A percentile compares a stretch with the other conserved stretches of the same genome.
Conservation (phyloP, 176 grass and related monocot species). For the Saccharum spontaneum region DNA sequence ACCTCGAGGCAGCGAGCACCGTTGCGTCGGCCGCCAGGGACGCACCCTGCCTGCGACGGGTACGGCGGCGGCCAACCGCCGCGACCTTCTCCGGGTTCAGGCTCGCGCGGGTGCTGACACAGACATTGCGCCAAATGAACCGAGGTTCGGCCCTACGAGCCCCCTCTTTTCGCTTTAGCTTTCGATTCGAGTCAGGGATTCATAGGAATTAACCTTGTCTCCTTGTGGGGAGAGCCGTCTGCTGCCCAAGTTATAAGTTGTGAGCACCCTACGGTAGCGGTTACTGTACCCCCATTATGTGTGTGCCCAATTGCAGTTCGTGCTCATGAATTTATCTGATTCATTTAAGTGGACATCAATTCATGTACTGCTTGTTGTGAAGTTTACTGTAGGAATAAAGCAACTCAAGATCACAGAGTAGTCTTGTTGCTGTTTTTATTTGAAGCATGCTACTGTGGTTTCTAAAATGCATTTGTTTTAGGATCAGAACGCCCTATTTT, state of each 20-base stretch:
- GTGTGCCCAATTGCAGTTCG: background rate
- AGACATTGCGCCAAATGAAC: background rate
- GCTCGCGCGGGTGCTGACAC: background rate
- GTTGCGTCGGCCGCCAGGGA: background rate
- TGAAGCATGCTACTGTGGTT: background rate
- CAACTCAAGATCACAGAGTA: background rate
- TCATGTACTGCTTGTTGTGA: background rate
- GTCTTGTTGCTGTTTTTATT: background rate
- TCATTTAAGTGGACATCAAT: background rate
- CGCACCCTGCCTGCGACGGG: background rate
- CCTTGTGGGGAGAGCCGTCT: too few relatives aligned
- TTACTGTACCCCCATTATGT: background rate
- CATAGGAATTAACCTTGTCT: too few relatives aligned
- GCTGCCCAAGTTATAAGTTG: too few relatives aligned
- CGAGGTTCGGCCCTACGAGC: constrained; percentile 19
- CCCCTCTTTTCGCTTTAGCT: background rate
- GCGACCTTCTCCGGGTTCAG: background rate
- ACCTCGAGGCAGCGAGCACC: background rate
- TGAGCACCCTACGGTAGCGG: background rate
- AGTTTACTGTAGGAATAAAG: background rate
- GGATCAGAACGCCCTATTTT: background rate
- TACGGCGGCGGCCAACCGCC: background rate
- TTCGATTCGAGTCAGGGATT: background rate
- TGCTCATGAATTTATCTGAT: background rate
- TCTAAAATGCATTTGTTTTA: background rate